phyloP scores from a whole-genome alignment of 257 asterid species.

The Ophiorrhiza pumila region DNA sequence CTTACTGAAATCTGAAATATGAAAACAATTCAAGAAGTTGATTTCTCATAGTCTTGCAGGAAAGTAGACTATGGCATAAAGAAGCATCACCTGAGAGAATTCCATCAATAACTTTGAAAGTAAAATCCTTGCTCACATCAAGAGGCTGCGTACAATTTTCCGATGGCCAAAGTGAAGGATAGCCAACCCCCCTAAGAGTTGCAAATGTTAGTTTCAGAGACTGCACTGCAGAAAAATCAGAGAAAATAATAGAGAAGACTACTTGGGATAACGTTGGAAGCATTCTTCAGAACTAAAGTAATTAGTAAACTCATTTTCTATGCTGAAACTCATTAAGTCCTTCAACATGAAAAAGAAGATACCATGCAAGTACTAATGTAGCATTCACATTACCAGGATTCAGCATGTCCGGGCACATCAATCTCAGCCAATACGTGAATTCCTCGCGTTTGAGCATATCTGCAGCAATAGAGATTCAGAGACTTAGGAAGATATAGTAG shows the following conservation, averaged over 20 bases:
- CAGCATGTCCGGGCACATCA: constrained; percentile 93
- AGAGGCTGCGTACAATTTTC: constrained; percentile 69
- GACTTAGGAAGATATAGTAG: constrained; percentile 2
- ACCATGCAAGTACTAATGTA: neutral
- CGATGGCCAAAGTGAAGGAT: constrained; percentile 89
- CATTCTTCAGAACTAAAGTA: neutral
- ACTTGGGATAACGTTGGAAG: too few relatives aligned
- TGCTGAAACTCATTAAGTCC: neutral
- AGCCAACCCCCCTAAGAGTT: constrained; percentile 74
- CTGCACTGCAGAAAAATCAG: neutral
- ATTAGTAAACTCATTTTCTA: neutral
- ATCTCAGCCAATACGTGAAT: constrained; percentile 83
- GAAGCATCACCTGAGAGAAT: constrained; percentile 68
- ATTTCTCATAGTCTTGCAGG: neutral
- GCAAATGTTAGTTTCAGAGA: constrained; percentile 1
- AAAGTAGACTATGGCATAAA: neutral
- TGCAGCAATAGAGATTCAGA: constrained; percentile 26
- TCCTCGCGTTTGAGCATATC: constrained; percentile 83
- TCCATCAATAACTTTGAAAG: constrained; percentile 81
- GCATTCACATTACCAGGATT: constrained; percentile 59
- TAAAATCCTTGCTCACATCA: constrained; percentile 81
- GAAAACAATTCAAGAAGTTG: constrained; percentile 10
- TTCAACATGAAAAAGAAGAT: neutral
- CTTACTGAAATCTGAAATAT: constrained; percentile 75
- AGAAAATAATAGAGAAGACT: neutral